These are phyloP conservation scores for Plantago ovata DNA, from an alignment of 257 asterid species.

Conservation along the genomic window DNA sequence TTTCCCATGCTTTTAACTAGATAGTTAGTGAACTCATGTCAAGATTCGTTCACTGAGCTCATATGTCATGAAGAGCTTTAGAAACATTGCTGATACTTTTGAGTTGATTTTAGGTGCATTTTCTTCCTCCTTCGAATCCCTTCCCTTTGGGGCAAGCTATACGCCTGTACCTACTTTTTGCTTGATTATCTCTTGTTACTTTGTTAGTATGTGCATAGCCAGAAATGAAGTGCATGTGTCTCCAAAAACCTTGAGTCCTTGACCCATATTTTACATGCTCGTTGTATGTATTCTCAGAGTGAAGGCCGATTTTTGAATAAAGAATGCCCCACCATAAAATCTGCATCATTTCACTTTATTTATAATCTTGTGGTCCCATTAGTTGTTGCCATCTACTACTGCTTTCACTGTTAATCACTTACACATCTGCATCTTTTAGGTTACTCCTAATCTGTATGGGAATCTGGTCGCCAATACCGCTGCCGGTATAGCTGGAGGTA, in stretches of 20 bases:
- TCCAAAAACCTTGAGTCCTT: too few relatives aligned
- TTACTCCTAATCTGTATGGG: conserved; percentile 96
- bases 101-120: neutral
- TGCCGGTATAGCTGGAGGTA: conserved; percentile 99
- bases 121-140: neutral
- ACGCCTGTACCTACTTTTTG: too few relatives aligned
- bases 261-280: too few relatives aligned
- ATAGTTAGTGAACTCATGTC: neutral
- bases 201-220: too few relatives aligned
- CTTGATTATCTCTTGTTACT: too few relatives aligned
- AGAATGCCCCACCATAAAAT: too few relatives aligned
- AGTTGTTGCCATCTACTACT: neutral
- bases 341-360: neutral
- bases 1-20: neutral
- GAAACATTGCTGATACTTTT: neutral
- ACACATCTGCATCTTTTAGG: conserved; percentile 40
- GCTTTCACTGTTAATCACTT: conserved; percentile 9
- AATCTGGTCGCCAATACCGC: conserved; percentile 89
- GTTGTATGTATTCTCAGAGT: too few relatives aligned
- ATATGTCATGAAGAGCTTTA: neutral
- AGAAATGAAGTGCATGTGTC: too few relatives aligned
- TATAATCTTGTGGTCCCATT: neutral
- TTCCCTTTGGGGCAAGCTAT: too few relatives aligned
- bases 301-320: too few relatives aligned
- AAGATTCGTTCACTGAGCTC: neutral